Conservation (phyloP, 2,329 filamentous ascomycete species). For the Elsinoe ampelina region DNA sequence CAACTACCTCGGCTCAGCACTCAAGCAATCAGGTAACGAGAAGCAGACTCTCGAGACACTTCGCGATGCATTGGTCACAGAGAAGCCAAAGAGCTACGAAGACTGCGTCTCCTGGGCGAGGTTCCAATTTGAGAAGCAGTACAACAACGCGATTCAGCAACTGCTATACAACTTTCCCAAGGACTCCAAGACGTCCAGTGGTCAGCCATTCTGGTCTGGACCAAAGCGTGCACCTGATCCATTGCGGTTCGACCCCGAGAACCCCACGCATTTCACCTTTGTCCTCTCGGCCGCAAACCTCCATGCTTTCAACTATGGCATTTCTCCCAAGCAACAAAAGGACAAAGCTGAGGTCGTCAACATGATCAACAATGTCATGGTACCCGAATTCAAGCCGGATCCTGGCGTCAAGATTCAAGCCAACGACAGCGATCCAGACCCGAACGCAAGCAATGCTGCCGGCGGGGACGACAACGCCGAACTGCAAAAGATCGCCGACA, state of each 20-base stretch:
- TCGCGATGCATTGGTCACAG: constrained; percentile 79
- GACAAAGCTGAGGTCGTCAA: constrained; percentile 61
- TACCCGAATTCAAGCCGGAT: constrained; percentile 88
- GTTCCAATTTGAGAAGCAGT: constrained; percentile 89
- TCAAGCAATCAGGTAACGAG: constrained; percentile 92
- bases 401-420: constrained; percentile 93
- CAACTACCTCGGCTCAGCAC: constrained; percentile 74
- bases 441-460: constrained; percentile 53
- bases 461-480: constrained; percentile 62
- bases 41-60: constrained; percentile 88
- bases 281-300: constrained; percentile 81
- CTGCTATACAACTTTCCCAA: constrained; percentile 95
- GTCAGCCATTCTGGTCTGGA: constrained; percentile 93
- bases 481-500: constrained; percentile 59
- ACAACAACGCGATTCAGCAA: constrained; percentile 93
- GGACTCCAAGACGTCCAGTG: constrained; percentile 77
- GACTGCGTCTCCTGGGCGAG: constrained; percentile 96
- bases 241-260: constrained; percentile 76
- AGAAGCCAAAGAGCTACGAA: constrained; percentile 85
- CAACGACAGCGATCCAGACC: constrained; percentile 88
- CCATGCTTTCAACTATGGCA: constrained; percentile 96
- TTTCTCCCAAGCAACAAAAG: constrained; percentile 69
- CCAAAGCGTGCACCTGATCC: constrained; percentile 93
- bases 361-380: constrained; percentile 83
- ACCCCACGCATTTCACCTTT: constrained; percentile 80